Evolutionary conservation across 1,284 basidiomycete species (phyloP).

Genomic region (Papiliotrema terrestris): DNA sequence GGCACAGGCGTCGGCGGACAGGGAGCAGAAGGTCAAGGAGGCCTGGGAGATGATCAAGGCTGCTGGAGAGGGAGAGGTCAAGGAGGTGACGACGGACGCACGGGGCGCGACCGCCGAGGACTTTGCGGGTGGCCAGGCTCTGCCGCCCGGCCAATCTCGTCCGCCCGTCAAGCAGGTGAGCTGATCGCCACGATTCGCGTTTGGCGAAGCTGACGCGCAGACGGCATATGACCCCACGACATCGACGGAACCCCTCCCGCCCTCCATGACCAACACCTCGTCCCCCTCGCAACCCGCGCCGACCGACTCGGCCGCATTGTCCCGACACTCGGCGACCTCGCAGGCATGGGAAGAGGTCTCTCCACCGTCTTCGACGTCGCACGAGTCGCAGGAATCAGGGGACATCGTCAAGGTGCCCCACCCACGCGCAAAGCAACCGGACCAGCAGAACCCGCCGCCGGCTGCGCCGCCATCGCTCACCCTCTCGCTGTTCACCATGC

Average conservation of each 20-base stretch:
- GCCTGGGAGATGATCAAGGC: constrained; percentile 57
- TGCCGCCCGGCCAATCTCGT: constrained; percentile 28
- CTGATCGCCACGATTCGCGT: too few relatives aligned
- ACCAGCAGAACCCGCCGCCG: constrained; percentile 13
- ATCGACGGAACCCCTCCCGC: constrained; percentile 33
- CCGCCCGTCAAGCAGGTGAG: constrained; percentile 17
- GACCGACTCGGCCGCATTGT: constrained; percentile 30
- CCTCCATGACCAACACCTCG: constrained; percentile 22
- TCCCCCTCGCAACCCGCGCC: constrained; percentile 16
- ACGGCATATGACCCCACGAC: constrained; percentile 33
- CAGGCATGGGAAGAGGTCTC: constrained; percentile 44
- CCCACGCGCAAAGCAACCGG: neutral
- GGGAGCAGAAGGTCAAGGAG: constrained; percentile 51
- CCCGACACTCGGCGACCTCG: constrained; percentile 31
- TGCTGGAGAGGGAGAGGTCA: constrained; percentile 35
- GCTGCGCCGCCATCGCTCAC: constrained; percentile 57
- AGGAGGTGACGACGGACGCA: constrained; percentile 50
- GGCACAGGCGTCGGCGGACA: constrained; percentile 19
- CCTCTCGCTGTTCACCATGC: constrained; percentile 74
- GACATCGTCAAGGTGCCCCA: constrained; percentile 8
- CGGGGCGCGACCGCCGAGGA: constrained; percentile 54
- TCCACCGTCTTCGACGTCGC: constrained; percentile 27
- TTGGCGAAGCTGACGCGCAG: constrained; percentile 11
- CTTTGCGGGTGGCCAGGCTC: constrained; percentile 43
- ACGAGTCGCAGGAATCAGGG: constrained; percentile 12